phyloP scores from a whole-genome alignment of 495 filamentous ascomycete species.

The Daldinia grandis region DNA sequence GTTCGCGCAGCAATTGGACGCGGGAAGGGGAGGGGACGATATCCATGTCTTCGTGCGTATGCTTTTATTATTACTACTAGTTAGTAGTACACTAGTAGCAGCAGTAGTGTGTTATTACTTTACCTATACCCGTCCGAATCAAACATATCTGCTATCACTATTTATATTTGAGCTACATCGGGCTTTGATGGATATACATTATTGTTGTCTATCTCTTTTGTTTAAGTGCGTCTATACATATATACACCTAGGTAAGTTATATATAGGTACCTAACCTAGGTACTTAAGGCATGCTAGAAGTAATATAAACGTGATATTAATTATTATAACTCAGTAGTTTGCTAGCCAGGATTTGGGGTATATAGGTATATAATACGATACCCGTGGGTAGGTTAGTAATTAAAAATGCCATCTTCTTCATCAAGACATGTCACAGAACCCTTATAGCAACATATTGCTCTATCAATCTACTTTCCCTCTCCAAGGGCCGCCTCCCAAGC shows the following conservation, averaged over 20 bases:
- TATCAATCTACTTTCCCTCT: constrained; percentile 1
- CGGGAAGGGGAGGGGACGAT: not conserved
- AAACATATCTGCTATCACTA: not conserved
- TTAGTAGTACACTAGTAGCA: not conserved
- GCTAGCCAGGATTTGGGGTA: not conserved
- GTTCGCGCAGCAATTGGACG: not conserved
- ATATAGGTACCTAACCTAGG: too few species aligned
- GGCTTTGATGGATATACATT: too few species aligned
- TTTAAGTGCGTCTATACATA: too few species aligned
- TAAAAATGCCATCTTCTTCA: not conserved
- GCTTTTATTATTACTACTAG: constrained; percentile 14
- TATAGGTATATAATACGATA: not conserved
- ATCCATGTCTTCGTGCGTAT: constrained; percentile 9
- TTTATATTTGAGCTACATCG: not conserved
- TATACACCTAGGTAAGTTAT: too few species aligned
- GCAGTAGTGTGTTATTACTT: not conserved
- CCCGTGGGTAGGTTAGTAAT: not conserved
- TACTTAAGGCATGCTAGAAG: too few species aligned
- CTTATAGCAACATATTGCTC: not conserved
- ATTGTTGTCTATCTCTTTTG: too few species aligned
- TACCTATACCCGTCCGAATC: constrained; percentile 5
- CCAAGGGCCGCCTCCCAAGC: constrained; percentile 73
- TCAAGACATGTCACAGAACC: too few species aligned
- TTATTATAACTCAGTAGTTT: too few species aligned
- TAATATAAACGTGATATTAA: not conserved